phyloP scores from a whole-genome alignment of 192 early-diverging fungal species.

The Globomyces pollinis-pini region DNA sequence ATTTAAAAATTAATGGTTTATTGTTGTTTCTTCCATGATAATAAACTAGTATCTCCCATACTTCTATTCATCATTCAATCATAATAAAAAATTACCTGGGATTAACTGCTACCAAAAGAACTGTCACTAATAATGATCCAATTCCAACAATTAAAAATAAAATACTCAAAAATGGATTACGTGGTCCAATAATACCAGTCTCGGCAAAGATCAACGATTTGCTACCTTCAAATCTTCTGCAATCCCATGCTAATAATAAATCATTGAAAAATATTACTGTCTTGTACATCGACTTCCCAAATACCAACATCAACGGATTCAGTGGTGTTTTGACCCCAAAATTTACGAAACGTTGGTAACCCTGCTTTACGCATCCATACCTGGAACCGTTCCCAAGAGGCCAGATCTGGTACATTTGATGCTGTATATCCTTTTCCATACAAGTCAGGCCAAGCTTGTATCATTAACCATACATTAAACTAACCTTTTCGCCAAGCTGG shows the following conservation, averaged over 20 bases:
- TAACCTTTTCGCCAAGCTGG: conserved; percentile 59
- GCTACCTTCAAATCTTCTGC: background rate
- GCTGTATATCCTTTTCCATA: conserved; percentile 43
- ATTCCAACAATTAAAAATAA: conserved; percentile 59
- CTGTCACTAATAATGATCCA: background rate
- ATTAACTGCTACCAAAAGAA: background rate
- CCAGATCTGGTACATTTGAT: conserved; percentile 54
- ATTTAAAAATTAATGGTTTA: background rate
- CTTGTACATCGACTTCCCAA: conserved; percentile 50
- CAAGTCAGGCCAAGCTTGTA: conserved; percentile 35
- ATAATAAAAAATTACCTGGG: too few species aligned
- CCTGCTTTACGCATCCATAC: conserved; percentile 99
- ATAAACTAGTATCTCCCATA: background rate
- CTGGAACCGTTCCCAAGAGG: conserved; percentile 73
- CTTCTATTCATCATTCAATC: too few species aligned
- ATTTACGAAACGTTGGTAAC: conserved; percentile 89
- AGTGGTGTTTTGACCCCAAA: conserved; percentile 73
- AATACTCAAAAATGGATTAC: conserved; percentile 36
- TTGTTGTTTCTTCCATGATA: background rate
- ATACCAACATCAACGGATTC: background rate
- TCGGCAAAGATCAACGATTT: conserved; percentile 2
- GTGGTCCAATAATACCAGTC: background rate
- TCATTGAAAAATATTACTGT: conserved; percentile 64
- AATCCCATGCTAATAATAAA: conserved; percentile 27
- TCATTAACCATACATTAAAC: background rate